Evolutionary conservation across 306 rosid genomes (phyloP).

Genomic region (Cucumis melo): DNA sequence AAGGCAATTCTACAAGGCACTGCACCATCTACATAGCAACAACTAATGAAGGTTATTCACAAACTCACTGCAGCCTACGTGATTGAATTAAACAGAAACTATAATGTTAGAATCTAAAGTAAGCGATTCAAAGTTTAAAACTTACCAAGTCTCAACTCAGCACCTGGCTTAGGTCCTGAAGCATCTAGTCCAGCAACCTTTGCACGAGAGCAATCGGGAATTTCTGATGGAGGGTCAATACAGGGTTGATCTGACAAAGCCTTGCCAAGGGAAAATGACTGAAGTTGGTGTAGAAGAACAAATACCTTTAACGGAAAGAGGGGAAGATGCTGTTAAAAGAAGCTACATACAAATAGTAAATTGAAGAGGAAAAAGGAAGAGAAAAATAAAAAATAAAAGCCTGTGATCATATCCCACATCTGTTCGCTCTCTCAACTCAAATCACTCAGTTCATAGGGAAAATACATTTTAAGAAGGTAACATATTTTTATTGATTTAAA

Average conservation of each 20-base stretch:
- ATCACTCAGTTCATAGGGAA: not conserved
- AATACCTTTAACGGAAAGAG: slow-evolving; percentile 41
- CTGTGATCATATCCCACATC: not conserved
- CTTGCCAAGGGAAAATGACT: slow-evolving; percentile 64
- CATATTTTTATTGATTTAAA: not conserved
- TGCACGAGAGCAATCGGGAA: slow-evolving; percentile 33
- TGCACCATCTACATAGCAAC: slow-evolving; percentile 48
- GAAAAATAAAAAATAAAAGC: not conserved
- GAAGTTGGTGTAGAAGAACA: slow-evolving; percentile 83
- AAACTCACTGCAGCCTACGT: not conserved
- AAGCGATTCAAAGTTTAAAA: slow-evolving; percentile 8
- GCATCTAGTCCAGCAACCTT: slow-evolving; percentile 43
- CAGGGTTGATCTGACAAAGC: slow-evolving; percentile 67
- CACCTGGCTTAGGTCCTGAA: slow-evolving; percentile 62
- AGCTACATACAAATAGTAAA: not conserved
- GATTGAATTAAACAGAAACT: not conserved
- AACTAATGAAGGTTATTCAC: slow-evolving; percentile 8
- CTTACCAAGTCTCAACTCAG: slow-evolving; percentile 72
- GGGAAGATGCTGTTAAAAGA: not conserved
- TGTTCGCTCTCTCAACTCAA: not conserved
- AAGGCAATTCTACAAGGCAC: slow-evolving; percentile 88
- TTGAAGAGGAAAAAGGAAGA: not conserved
- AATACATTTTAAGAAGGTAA: not conserved
- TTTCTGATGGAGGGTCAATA: slow-evolving; percentile 40
- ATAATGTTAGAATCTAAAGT: not conserved